A percentile compares a stretch with the other conserved stretches of the same genome.
Evolutionary conservation across 1,284 basidiomycete species (phyloP).

Genomic region (Leccinum griseonigrum): DNA sequence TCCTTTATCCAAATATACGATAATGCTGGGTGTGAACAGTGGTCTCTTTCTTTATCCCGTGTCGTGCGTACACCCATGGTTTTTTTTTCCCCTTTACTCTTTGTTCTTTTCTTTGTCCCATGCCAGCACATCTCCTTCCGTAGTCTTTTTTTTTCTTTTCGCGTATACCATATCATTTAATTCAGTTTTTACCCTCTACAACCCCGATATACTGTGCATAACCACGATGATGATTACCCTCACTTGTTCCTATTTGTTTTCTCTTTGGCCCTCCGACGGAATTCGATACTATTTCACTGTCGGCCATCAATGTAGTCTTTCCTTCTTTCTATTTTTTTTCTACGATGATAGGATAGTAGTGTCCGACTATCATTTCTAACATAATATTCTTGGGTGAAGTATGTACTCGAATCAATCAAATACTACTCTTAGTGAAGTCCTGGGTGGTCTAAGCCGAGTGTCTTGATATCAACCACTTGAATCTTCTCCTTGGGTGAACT

Average conservation of each 20-base stretch:
- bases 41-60: constrained; percentile 12
- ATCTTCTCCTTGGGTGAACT: not conserved
- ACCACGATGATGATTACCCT: constrained; percentile 2
- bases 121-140: constrained; percentile 14
- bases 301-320: constrained; percentile 11
- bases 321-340: not conserved
- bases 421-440: not conserved
- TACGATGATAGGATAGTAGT: constrained; percentile 13
- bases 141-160: constrained; percentile 7
- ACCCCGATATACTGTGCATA: constrained; percentile 23
- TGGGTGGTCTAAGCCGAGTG: not conserved
- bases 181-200: constrained; percentile 11
- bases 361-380: constrained; percentile 9
- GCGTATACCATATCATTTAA: constrained; percentile 27
- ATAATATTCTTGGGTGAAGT: constrained; percentile 18
- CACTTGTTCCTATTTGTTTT: not conserved
- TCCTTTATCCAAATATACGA: constrained; percentile 26
- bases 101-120: not conserved
- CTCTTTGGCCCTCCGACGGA: not conserved
- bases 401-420: constrained; percentile 6
- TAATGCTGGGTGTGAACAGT: constrained; percentile 32
- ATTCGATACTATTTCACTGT: not conserved
- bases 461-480: not conserved
- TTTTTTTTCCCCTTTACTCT: not conserved
- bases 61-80: constrained; percentile 1